These are phyloP conservation scores for Blepharisma undulans DNA, from an alignment of 169 alveolate species.

Conservation along the genomic window DNA sequence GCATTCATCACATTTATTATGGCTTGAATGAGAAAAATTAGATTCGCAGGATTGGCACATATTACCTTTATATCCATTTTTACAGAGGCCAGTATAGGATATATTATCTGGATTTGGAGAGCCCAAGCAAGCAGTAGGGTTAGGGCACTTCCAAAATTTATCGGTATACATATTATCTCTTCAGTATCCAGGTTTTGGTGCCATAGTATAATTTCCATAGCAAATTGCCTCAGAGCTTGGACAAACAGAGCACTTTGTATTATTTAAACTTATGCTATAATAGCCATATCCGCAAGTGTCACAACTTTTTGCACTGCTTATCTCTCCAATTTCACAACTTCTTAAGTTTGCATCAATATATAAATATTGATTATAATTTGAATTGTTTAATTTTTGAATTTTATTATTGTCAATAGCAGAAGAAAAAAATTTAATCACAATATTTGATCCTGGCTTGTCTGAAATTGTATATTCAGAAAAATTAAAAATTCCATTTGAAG, in stretches of 20 bases:
- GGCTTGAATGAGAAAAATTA: constrained; percentile 54
- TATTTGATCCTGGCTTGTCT: not conserved
- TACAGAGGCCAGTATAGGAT: not conserved
- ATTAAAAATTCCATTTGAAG: constrained; percentile 12
- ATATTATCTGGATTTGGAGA: not conserved
- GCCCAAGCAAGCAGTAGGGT: constrained; percentile 45
- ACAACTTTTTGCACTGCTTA: not conserved
- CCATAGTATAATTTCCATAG: constrained; percentile 32
- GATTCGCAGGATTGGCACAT: constrained; percentile 60
- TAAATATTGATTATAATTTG: not conserved
- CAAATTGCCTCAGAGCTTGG: constrained; percentile 33
- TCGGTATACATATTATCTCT: constrained; percentile 39
- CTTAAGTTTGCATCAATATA: not conserved
- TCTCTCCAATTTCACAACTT: not conserved
- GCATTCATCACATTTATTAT: constrained; percentile 50
- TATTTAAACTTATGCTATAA: not conserved
- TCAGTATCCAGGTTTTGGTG: constrained; percentile 52
- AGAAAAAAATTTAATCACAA: not conserved
- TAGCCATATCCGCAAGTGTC: not conserved
- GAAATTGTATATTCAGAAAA: not conserved
- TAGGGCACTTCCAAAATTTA: constrained; percentile 37
- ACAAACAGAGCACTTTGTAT: not conserved
- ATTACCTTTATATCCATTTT: constrained; percentile 57
- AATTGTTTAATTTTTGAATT: not conserved
- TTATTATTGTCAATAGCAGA: not conserved